A percentile compares a stretch with the other conserved stretches of the same genome.
phyloP scores from a whole-genome alignment of 2,329 filamentous ascomycete species.

The Neoarthrinium moseri region DNA sequence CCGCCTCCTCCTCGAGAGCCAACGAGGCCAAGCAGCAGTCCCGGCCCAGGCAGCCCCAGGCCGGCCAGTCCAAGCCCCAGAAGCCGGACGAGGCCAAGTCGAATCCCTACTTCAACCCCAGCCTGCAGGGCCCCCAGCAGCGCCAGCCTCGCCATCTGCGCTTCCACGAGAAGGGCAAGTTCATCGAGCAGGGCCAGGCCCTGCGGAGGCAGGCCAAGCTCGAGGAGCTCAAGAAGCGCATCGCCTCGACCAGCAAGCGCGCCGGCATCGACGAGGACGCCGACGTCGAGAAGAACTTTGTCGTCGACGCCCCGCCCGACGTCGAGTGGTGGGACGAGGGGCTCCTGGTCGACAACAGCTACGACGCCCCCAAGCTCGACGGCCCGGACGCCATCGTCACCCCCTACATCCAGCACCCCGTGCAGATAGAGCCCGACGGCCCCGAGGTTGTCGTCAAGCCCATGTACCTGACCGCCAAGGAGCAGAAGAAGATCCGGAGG shows the following conservation, averaged over 20 bases:
- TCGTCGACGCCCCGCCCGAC: slow-evolving; percentile 79
- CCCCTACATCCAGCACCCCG: slow-evolving; percentile 87
- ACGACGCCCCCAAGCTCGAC: slow-evolving; percentile 73
- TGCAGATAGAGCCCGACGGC: slow-evolving; percentile 85
- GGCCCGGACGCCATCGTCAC: slow-evolving; percentile 85
- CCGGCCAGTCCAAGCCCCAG: slow-evolving; percentile 16
- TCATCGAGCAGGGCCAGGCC: slow-evolving; percentile 90
- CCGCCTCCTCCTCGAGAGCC: too few species aligned
- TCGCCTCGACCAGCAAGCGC: slow-evolving; percentile 82
- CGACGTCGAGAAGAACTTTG: slow-evolving; percentile 84
- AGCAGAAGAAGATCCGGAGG: slow-evolving; percentile 86
- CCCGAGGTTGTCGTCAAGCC: slow-evolving; percentile 77
- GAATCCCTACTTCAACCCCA: slow-evolving; percentile 84
- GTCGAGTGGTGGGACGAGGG: slow-evolving; percentile 99
- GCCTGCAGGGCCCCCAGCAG: slow-evolving; percentile 57
- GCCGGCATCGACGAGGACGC: slow-evolving; percentile 92
- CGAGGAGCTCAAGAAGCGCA: slow-evolving; percentile 91
- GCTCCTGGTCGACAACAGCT: slow-evolving; percentile 71
- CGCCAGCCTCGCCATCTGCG: slow-evolving; percentile 74
- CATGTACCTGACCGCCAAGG: slow-evolving; percentile 87
- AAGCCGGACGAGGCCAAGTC: slow-evolving; percentile 29
- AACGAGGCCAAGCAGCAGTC: too few species aligned
- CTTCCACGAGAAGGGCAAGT: slow-evolving; percentile 97
- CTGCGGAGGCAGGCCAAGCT: slow-evolving; percentile 82
- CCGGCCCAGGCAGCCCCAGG: too few species aligned